Conservation (phyloP, 148 eudicot species). For the Camellia japonica region DNA sequence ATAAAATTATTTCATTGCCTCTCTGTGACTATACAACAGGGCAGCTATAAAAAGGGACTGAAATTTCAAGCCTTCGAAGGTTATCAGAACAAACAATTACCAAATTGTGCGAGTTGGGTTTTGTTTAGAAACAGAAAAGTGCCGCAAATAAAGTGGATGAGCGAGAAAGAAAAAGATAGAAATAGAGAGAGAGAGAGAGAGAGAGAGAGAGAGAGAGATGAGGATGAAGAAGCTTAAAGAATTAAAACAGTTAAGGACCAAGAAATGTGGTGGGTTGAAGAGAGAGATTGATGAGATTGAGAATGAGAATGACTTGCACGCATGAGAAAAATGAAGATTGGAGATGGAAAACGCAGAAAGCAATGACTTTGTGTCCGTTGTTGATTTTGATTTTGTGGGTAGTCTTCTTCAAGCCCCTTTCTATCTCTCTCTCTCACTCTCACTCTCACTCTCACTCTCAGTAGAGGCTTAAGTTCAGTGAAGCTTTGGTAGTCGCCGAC, state of each 20-base stretch:
- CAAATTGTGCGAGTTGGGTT: neutral
- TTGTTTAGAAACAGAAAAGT: neutral
- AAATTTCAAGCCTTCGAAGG: slow-evolving; percentile 11
- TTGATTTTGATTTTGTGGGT: no score
- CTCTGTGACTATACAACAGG: no score
- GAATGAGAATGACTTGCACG: slow-evolving; percentile 84
- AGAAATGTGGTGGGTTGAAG: slow-evolving; percentile 19
- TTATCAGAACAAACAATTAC: neutral
- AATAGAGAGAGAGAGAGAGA: slow-evolving; percentile 12
- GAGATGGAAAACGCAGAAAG: slow-evolving; percentile 70
- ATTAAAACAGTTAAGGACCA: slow-evolving; percentile 42
- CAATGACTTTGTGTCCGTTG: slow-evolving; percentile 30
- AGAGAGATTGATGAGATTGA: neutral
- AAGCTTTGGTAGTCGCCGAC: no score
- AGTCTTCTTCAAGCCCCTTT: no score
- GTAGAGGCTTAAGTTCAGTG: no score
- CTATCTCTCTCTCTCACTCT: no score
- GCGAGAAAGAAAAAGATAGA: slow-evolving; percentile 20
- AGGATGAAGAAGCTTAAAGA: slow-evolving; percentile 9
- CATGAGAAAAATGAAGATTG: slow-evolving; percentile 40
- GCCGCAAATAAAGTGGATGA: slow-evolving; percentile 7
- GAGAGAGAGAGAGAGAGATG: neutral
- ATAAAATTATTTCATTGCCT: no score
- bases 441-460: no score
- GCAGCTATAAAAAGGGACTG: neutral